phyloP scores from a whole-genome alignment of 108 stramenopile genomes.

The Nitzschia sp. region DNA sequence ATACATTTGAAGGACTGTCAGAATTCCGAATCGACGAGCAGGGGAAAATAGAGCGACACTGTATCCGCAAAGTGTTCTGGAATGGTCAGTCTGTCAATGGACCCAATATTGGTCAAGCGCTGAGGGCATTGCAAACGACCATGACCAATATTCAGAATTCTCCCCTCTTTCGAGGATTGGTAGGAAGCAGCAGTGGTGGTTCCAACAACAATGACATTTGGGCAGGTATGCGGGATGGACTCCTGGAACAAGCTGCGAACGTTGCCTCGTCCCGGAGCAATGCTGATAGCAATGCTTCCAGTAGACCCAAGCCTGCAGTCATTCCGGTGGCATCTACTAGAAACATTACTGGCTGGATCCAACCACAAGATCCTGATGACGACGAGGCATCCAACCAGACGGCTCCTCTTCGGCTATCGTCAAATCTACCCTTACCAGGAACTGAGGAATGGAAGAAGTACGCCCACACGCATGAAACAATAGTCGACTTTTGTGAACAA shows the following conservation, averaged over 20 bases:
- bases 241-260: slow-evolving; percentile 27
- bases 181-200: background rate
- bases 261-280: slow-evolving; percentile 2
- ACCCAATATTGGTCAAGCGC: slow-evolving; percentile 22
- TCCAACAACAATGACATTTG: background rate
- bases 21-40: background rate
- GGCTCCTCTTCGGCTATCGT: background rate
- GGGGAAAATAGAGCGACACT: slow-evolving; percentile 5
- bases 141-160: slow-evolving; percentile 18
- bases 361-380: too few relatives aligned
- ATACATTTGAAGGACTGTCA: slow-evolving; percentile 13
- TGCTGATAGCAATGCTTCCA: background rate
- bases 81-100: slow-evolving; percentile 29
- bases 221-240: slow-evolving; percentile 17
- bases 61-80: slow-evolving; percentile 6
- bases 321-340: background rate
- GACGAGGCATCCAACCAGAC: background rate
- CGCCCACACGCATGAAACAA: background rate
- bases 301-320: background rate
- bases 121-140: slow-evolving; percentile 21
- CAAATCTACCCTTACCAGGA: slow-evolving; percentile 20
- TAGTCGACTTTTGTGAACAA: slow-evolving; percentile 10
- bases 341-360: background rate
- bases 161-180: slow-evolving; percentile 8
- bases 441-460: slow-evolving; percentile 22